Evolutionary conservation across 306 rosid species (phyloP), one percentile per base, ranked within the genome.

Genomic region (Hylodesmum podocarpum): DNA sequence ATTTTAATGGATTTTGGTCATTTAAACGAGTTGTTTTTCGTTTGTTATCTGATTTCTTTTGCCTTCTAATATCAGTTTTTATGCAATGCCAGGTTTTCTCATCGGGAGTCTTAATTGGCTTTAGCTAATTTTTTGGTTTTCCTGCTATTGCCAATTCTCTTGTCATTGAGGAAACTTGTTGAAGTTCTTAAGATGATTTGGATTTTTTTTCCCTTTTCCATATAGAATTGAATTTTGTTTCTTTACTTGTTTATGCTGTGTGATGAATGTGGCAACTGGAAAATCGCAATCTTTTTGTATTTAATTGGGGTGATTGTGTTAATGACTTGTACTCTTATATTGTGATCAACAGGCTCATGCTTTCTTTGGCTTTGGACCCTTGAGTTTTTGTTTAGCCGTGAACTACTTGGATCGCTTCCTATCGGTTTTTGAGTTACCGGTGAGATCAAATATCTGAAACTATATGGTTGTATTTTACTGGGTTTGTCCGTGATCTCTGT

Each of bases 341-440:
- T 84, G 79, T 81, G 87, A 85, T 85, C 77, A 68, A 84, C 90
- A 92, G 99, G 92, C 90, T 82, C 89, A 86, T 83, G 77, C 90
- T 66, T 89, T 83, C 61, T 86, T 81, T 80, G 85, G 88, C 61
- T 92, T 92, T 86, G 93, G 98, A 73, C 89, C 95, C 28, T 54
- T 89, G 75, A 84, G 87, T 77, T 62, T 88, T 59, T 95, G 87
- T 82, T 86, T 95, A 50, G 85, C 97, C 6, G 87, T 88, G 81
- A 95, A 90, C 88, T 95, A 95, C 89, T 80, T 88, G 89, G 98
- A 95, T 83, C 96, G 98, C 25, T 95, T 95, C 85, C 88, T 95
- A 51, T 95, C 98, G 8, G 66, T 80, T 11, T 70, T 81, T 62
- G 84, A 87, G 36, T 81, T 92, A 74, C 96, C 91, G 40, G 99